Evolutionary conservation across 768 basidiomycete genomes (phyloP).

Genomic region (Termitomyces heimii): DNA sequence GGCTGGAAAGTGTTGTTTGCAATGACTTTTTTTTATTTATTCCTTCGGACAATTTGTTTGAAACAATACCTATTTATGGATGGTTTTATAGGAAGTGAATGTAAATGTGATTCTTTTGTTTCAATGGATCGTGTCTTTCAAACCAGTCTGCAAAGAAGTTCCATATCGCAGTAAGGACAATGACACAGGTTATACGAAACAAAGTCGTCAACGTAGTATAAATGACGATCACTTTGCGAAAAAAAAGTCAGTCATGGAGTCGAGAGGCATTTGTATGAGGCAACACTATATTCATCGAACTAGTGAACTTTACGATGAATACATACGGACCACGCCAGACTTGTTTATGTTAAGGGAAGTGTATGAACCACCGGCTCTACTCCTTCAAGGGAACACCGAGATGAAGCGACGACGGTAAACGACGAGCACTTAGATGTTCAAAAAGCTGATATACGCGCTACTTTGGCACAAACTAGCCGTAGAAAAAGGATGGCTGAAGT

Average conservation of each 20-base stretch:
- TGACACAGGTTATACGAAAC: neutral
- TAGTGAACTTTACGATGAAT: neutral
- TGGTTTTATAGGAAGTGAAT: neutral
- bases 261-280: neutral
- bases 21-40: neutral
- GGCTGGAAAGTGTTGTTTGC: neutral
- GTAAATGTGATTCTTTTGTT: neutral
- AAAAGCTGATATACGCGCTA: constrained; percentile 26
- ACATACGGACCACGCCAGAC: neutral
- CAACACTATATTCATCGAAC: neutral
- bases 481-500: constrained; percentile 12
- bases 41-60: neutral
- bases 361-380: constrained; percentile 35
- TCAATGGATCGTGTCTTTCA: neutral
- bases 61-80: neutral
- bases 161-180: neutral
- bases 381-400: constrained; percentile 20
- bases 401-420: constrained; percentile 9
- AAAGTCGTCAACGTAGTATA: neutral
- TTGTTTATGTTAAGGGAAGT: neutral
- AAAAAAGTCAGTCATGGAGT: neutral
- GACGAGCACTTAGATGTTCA: constrained; percentile 35
- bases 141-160: neutral
- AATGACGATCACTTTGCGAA: neutral
- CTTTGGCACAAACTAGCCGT: constrained; percentile 39